A percentile compares a stretch with the other conserved stretches of the same genome.
Conservation (phyloP, 1,139 yeast species). For the Diutina scorzettiae region DNA sequence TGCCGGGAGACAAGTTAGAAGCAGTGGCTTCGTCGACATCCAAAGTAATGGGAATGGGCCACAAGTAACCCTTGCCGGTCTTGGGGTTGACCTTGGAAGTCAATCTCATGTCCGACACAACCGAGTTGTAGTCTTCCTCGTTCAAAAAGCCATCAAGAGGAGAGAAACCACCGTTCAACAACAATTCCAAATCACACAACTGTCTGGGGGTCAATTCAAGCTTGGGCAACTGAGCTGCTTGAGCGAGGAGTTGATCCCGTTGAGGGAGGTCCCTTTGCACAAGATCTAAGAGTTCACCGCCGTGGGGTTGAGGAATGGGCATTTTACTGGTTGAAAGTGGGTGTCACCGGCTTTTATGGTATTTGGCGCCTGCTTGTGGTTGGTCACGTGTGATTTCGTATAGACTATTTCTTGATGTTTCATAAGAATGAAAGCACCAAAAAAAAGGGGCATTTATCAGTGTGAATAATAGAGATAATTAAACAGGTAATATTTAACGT, state of each 20-base stretch:
- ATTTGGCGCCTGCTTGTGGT: background rate
- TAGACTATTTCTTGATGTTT: too few relatives aligned
- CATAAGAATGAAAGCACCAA: too few relatives aligned
- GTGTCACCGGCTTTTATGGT: background rate
- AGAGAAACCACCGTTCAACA: slow-evolving; percentile 88
- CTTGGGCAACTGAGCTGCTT: slow-evolving; percentile 27
- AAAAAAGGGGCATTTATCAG: too few relatives aligned
- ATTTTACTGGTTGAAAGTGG: slow-evolving; percentile 10
- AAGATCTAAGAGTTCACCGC: slow-evolving; percentile 79
- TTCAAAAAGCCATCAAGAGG: slow-evolving; percentile 82
- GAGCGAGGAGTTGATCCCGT: background rate
- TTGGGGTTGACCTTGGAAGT: slow-evolving; percentile 27
- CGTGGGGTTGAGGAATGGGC: slow-evolving; percentile 82
- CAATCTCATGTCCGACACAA: slow-evolving; percentile 67
- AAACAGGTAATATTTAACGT: too few relatives aligned
- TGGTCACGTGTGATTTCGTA: background rate
- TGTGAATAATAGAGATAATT: too few relatives aligned
- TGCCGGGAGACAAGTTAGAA: slow-evolving; percentile 35
- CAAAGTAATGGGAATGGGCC: slow-evolving; percentile 90
- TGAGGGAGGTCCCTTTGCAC: slow-evolving; percentile 51
- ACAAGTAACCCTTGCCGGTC: slow-evolving; percentile 52
- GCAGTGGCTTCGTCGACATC: slow-evolving; percentile 57
- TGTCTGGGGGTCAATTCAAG: slow-evolving; percentile 73
- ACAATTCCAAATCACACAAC: slow-evolving; percentile 84
- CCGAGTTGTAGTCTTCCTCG: slow-evolving; percentile 70